Base-by-base conservation (phyloP, 2,329 filamentous ascomycete genomes). In the Paracoccidioides lutzii region DNA sequence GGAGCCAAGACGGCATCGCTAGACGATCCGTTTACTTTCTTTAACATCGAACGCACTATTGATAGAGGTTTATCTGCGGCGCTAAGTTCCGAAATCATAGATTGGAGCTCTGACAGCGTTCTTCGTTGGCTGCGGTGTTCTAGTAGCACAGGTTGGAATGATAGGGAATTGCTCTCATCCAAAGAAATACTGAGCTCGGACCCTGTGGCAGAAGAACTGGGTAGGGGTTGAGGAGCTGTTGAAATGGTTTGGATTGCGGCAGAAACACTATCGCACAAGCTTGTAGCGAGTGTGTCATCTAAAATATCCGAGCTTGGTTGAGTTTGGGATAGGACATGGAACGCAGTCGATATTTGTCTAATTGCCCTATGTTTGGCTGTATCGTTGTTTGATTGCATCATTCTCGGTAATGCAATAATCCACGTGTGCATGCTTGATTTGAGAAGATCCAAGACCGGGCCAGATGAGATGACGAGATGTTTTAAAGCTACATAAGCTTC, bases 311-410 rank as follows among this genome's bases (percentile, higher is more conserved):
- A 86, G 55, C 83, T 80, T 30, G 84, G 76, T 4, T 81, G 79
- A 15, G 88, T 74, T 4, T 78, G 75, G 15, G 78, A 79, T 22
- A 93, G 73, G 6, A 91, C 68, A 35, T 80, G 76, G 53, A 88
- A 83, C 0, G 87, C 83, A 50, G 83, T 85, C 12, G 85, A 81
- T n/a, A 98, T 78, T 59, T 91, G 88, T 33, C 79, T 78, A 32
- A 97, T 79, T 1, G 84, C 82, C 55, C 80, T 78, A 59, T 82
- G 78, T 67, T 94, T 95, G 33, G 79, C 75, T n/a, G 77, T 77
- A 62, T 95, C 89, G 63, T 97, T 90, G 61, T 83, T 85, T 7
- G 83, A 81, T 67, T 91, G 88, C 82, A 96, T 90, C 12, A 88
- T 71, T 14, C 90, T 81, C 4, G 91, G 85, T 15, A 98, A 78